Evolutionary conservation across 2,329 filamentous ascomycete species (phyloP).

Genomic region (Aspergillus pseudoglaucus): DNA sequence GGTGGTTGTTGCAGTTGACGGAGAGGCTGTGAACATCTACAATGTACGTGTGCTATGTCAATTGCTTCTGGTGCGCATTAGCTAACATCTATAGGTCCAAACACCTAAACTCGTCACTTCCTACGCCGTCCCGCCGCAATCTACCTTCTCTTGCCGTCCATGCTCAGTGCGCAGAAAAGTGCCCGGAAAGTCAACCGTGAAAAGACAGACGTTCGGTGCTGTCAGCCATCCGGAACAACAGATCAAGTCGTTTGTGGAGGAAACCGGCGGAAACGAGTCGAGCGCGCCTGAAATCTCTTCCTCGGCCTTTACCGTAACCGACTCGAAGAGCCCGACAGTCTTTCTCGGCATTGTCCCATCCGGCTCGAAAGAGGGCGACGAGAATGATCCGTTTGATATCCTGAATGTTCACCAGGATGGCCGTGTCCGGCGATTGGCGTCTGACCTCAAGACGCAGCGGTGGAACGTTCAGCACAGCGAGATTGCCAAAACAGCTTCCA

Average conservation of each 20-base stretch:
- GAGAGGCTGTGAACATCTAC: conserved; percentile 57
- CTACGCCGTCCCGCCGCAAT: conserved; percentile 56
- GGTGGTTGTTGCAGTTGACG: conserved; percentile 53
- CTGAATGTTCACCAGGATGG: conserved; percentile 41
- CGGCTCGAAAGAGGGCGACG: conserved; percentile 14
- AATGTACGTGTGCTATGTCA: conserved; percentile 43
- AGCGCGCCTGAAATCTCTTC: conserved; percentile 32
- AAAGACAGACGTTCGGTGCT: conserved; percentile 53
- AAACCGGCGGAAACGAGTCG: conserved; percentile 27
- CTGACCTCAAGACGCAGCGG: conserved; percentile 33
- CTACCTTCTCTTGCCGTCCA: conserved; percentile 51
- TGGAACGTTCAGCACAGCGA: conserved; percentile 34
- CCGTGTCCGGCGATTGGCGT: conserved; percentile 32
- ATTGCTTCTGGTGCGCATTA: neutral
- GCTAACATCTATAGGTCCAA: conserved; percentile 44
- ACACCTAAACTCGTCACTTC: conserved; percentile 55
- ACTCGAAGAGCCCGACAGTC: conserved; percentile 31
- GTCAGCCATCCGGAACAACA: conserved; percentile 44
- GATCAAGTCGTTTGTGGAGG: conserved; percentile 51
- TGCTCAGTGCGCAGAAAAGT: conserved; percentile 52
- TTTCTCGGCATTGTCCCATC: conserved; percentile 35
- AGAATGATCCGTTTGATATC: conserved; percentile 31
- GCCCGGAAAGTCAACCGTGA: conserved; percentile 35
- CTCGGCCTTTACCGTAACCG: conserved; percentile 31
- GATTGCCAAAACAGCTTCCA: conserved; percentile 20